These are phyloP conservation scores for Blastocystis sp. DNA, from an alignment of 352 stramenopile species.

Conservation along the genomic window DNA sequence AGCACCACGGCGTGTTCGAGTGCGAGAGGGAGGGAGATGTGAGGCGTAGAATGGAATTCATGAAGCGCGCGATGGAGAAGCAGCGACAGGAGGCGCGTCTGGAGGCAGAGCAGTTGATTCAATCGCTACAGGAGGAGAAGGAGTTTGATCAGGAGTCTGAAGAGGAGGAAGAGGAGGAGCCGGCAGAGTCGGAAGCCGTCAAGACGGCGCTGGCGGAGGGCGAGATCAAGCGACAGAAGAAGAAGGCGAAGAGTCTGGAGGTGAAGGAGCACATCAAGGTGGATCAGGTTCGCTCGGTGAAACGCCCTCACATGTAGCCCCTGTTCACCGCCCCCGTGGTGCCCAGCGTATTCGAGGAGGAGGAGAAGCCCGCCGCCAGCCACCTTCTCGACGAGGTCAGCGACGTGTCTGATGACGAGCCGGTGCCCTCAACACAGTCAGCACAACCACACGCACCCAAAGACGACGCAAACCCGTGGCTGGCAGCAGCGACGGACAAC, in stretches of 20 bases:
- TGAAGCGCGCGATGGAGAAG: conserved; percentile 93
- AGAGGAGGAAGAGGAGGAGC: conserved; percentile 81
- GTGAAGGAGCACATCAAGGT: conserved; percentile 38
- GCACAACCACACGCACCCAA: background rate
- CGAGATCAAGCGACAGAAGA: conserved; percentile 24
- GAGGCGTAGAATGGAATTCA: conserved; percentile 89
- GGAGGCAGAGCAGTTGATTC: conserved; percentile 84
- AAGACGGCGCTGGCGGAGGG: conserved; percentile 72
- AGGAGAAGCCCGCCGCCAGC: background rate
- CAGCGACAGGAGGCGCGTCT: conserved; percentile 88
- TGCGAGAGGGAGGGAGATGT: background rate
- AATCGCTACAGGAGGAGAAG: conserved; percentile 89
- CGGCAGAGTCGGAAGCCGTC: conserved; percentile 78
- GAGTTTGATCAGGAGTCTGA: conserved; percentile 89
- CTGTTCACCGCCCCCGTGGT: conserved; percentile 29
- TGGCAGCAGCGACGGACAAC: conserved; percentile 1
- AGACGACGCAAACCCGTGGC: conserved; percentile 21
- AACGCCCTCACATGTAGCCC: background rate
- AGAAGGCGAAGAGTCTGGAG: conserved; percentile 51
- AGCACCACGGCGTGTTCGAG: conserved; percentile 77
- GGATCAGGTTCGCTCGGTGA: background rate
- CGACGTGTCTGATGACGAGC: background rate
- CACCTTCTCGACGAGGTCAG: background rate
- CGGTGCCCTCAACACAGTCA: background rate
- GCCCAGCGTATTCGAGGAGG: conserved; percentile 30